phyloP scores from a whole-genome alignment of 768 basidiomycete genomes.

The Kwoniella sp. region DNA sequence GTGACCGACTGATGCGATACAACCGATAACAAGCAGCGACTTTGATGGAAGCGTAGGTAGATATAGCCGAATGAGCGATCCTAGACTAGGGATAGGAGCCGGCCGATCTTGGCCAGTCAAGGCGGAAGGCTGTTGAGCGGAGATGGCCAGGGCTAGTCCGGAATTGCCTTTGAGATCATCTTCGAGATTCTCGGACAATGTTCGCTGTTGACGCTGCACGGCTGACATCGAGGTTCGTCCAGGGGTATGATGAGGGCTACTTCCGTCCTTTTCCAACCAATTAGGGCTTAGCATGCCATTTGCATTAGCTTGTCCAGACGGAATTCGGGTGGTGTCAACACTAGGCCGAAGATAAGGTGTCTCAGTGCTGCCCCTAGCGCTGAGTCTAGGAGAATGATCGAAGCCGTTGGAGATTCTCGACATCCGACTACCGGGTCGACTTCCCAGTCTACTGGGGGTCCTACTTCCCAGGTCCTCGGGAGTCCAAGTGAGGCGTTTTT shows the following conservation, averaged over 20 bases:
- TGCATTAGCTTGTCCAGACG: not conserved
- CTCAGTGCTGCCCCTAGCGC: constrained; percentile 7
- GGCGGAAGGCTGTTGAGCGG: not conserved
- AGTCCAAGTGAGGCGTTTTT: constrained; percentile 39
- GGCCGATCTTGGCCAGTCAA: not conserved
- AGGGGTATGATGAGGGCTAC: not conserved
- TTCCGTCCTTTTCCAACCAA: constrained; percentile 10
- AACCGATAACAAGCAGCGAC: constrained; percentile 67
- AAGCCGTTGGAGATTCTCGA: constrained; percentile 5
- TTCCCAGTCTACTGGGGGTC: constrained; percentile 18
- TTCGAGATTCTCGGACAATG: constrained; percentile 29
- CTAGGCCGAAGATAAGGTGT: constrained; percentile 6
- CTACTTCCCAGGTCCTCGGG: constrained; percentile 24
- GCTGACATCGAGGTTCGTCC: not conserved
- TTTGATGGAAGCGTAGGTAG: constrained; percentile 78
- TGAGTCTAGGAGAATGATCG: constrained; percentile 4
- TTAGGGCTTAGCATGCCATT: constrained; percentile 5
- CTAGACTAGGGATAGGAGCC: constrained; percentile 22
- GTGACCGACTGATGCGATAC: constrained; percentile 68
- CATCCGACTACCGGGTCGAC: constrained; percentile 15
- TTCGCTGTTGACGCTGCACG: constrained; percentile 16
- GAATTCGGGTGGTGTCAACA: not conserved
- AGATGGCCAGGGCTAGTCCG: constrained; percentile 12
- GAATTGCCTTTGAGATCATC: constrained; percentile 31
- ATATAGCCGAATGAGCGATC: constrained; percentile 53